Conservation (phyloP, 1,139 yeast species). For the Groenewaldozyma auringiensis region DNA sequence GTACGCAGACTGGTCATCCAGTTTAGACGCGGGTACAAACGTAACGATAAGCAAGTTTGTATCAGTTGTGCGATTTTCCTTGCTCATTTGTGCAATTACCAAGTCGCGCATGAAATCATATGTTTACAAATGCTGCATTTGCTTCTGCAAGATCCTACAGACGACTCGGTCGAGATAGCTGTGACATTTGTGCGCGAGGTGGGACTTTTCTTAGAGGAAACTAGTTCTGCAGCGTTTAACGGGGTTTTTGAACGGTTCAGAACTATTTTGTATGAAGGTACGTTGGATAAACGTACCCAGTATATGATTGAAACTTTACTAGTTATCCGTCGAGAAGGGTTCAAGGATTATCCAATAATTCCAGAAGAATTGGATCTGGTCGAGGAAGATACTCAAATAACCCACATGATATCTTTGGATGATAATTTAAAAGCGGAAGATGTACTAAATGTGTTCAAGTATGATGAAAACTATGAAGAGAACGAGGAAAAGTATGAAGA, state of each 20-base stretch:
- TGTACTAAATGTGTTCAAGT: slow-evolving; percentile 43
- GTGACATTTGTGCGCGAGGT: slow-evolving; percentile 37
- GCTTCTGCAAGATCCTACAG: slow-evolving; percentile 46
- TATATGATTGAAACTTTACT: slow-evolving; percentile 48
- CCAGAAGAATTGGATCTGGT: slow-evolving; percentile 49
- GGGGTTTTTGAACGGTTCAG: slow-evolving; percentile 58
- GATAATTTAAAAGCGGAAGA: slow-evolving; percentile 42
- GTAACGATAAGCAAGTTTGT: slow-evolving; percentile 42
- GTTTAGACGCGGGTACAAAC: slow-evolving; percentile 49
- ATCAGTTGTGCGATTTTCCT: slow-evolving; percentile 43
- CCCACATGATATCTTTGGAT: slow-evolving; percentile 54
- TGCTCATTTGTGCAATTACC: slow-evolving; percentile 57
- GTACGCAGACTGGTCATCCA: slow-evolving; percentile 48
- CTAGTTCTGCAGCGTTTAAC: slow-evolving; percentile 38
- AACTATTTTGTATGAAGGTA: slow-evolving; percentile 49
- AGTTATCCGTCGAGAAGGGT: slow-evolving; percentile 43
- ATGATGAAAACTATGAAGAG: slow-evolving; percentile 46
- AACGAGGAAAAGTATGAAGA: slow-evolving; percentile 41
- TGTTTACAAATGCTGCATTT: slow-evolving; percentile 57
- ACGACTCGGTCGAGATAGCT: slow-evolving; percentile 46
- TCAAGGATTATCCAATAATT: slow-evolving; percentile 37
- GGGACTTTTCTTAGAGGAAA: slow-evolving; percentile 41
- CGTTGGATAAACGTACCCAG: slow-evolving; percentile 39
- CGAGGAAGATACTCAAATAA: slow-evolving; percentile 53
- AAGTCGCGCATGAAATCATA: slow-evolving; percentile 56